A percentile compares a stretch with the other conserved stretches of the same genome.
These are phyloP conservation scores for Antonospora locustae DNA, from an alignment of 371 early-diverging fungal species.

Conservation along the genomic window DNA sequence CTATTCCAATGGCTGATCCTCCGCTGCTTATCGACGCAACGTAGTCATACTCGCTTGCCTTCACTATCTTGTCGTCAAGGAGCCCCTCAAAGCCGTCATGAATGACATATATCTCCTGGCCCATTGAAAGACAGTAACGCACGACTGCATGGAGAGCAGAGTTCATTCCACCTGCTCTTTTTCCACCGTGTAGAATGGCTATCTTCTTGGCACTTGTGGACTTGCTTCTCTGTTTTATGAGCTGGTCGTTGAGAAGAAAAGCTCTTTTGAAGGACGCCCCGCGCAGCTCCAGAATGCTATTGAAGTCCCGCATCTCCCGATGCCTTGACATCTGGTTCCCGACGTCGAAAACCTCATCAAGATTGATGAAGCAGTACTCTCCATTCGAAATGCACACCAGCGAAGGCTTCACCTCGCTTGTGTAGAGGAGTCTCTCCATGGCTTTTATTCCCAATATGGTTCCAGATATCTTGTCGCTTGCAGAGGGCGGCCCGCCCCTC, in stretches of 20 bases:
- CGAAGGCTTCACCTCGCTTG: constrained; percentile 67
- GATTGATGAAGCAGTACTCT: constrained; percentile 66
- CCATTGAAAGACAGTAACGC: constrained; percentile 67
- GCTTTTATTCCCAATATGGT: constrained; percentile 83
- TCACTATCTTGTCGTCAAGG: constrained; percentile 53
- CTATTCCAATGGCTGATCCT: constrained; percentile 86
- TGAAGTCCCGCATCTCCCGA: constrained; percentile 66
- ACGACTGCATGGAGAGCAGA: constrained; percentile 75
- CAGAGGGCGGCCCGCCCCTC: constrained; percentile 84
- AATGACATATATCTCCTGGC: constrained; percentile 67
- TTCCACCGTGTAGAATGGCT: constrained; percentile 78
- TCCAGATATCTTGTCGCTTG: constrained; percentile 75
- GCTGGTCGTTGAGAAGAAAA: not conserved
- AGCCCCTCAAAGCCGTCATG: constrained; percentile 84
- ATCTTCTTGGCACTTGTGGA: constrained; percentile 58
- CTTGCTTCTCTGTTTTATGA: too few species aligned
- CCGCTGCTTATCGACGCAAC: constrained; percentile 73
- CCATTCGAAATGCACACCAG: constrained; percentile 75
- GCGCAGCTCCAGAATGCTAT: constrained; percentile 70
- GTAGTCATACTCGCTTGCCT: constrained; percentile 56
- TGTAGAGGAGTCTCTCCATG: constrained; percentile 74
- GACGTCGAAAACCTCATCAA: constrained; percentile 73
- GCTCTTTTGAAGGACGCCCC: constrained; percentile 70
- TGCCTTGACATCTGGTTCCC: constrained; percentile 56
- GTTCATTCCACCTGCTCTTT: constrained; percentile 93